phyloP scores from a whole-genome alignment of 1,139 yeast species.

The Yamadazyma atmosphaerica region DNA sequence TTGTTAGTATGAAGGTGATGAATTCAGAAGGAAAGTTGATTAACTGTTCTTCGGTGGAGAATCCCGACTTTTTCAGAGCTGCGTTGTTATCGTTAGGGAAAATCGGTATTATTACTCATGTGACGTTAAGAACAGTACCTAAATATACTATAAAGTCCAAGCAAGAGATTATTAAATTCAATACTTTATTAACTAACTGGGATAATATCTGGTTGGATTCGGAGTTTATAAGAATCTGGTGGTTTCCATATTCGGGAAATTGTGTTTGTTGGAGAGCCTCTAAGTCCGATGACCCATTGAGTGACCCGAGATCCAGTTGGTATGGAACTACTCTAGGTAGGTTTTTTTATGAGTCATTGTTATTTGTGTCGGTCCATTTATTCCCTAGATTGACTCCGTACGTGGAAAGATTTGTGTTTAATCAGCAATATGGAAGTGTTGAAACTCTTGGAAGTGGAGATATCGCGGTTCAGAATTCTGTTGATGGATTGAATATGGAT shows the following conservation, averaged over 20 bases:
- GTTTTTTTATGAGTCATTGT: slow-evolving; percentile 70
- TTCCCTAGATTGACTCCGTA: slow-evolving; percentile 76
- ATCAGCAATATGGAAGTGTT: slow-evolving; percentile 76
- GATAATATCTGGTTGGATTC: slow-evolving; percentile 79
- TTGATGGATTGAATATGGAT: slow-evolving; percentile 92
- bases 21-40: slow-evolving; percentile 73
- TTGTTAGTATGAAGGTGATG: slow-evolving; percentile 72
- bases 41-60: slow-evolving; percentile 65
- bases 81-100: slow-evolving; percentile 86
- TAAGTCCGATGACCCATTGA: slow-evolving; percentile 61
- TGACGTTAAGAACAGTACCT: slow-evolving; percentile 85
- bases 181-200: slow-evolving; percentile 67
- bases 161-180: slow-evolving; percentile 80
- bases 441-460: slow-evolving; percentile 70
- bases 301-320: slow-evolving; percentile 77
- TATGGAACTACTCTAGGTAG: slow-evolving; percentile 82
- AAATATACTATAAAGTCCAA: slow-evolving; percentile 76
- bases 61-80: slow-evolving; percentile 78
- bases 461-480: slow-evolving; percentile 74
- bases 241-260: slow-evolving; percentile 91
- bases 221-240: slow-evolving; percentile 94
- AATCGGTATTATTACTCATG: slow-evolving; percentile 84
- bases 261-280: slow-evolving; percentile 91
- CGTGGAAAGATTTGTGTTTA: slow-evolving; percentile 81
- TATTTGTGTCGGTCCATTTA: slow-evolving; percentile 77